Evolutionary conservation across 1,139 yeast genomes (phyloP).

Genomic region (Lodderomyces theae): DNA sequence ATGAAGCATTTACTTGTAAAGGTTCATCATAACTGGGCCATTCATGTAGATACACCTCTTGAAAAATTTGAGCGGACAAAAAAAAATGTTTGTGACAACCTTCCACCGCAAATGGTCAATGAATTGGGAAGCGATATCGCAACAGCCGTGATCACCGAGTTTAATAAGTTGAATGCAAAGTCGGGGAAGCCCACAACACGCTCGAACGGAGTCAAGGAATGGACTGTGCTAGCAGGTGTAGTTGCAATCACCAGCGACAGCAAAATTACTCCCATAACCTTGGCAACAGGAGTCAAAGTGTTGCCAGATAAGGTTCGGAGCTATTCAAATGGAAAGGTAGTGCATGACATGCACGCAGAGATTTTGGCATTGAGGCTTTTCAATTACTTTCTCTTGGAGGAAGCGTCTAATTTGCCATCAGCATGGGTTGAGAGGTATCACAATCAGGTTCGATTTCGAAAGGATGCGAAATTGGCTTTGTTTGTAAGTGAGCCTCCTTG

Average conservation of each 20-base stretch:
- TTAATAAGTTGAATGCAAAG: conserved; percentile 19
- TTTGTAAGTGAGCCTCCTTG: conserved; percentile 85
- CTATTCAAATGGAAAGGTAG: conserved; percentile 53
- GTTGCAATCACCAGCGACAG: conserved; percentile 43
- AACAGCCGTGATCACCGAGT: conserved; percentile 17
- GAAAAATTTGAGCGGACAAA: too few species aligned
- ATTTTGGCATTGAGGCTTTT: conserved; percentile 67
- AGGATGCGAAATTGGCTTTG: conserved; percentile 47
- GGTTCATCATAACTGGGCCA: too few species aligned
- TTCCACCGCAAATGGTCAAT: too few species aligned
- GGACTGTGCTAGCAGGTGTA: conserved; percentile 82
- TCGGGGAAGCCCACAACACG: conserved; percentile 58
- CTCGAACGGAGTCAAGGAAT: conserved; percentile 67
- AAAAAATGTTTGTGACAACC: background rate
- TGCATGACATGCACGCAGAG: conserved; percentile 93
- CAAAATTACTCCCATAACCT: conserved; percentile 38
- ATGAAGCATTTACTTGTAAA: too few species aligned
- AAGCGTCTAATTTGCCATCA: conserved; percentile 16
- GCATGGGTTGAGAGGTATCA: conserved; percentile 7
- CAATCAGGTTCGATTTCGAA: conserved; percentile 26
- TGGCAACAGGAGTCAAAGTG: conserved; percentile 84
- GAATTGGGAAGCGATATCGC: conserved; percentile 18
- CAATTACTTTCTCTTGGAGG: conserved; percentile 44
- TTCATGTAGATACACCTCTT: too few species aligned
- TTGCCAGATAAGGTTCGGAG: conserved; percentile 49